Evolutionary conservation across 768 basidiomycete species (phyloP).

Genomic region (Amanita polypyramis): DNA sequence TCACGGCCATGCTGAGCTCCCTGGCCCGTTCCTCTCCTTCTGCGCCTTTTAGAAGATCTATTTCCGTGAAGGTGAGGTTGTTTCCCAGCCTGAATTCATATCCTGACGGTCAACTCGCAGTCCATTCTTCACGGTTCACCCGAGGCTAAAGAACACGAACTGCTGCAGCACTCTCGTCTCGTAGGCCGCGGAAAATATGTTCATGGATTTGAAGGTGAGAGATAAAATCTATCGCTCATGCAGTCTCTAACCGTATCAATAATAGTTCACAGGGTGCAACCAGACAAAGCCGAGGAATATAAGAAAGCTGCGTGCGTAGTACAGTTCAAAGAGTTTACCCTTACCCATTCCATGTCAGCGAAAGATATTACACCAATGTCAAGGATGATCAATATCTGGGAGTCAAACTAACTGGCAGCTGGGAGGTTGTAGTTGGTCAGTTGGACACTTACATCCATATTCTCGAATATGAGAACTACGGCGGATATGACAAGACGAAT

Average conservation of each 20-base stretch:
- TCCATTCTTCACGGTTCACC: conserved; percentile 89
- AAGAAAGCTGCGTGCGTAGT: conserved; percentile 72
- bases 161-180: conserved; percentile 75
- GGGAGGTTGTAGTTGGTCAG: conserved; percentile 86
- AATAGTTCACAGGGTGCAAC: conserved; percentile 79
- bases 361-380: conserved; percentile 76
- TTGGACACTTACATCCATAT: conserved; percentile 78
- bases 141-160: conserved; percentile 73
- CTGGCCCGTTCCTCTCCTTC: conserved; percentile 18
- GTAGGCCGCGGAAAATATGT: conserved; percentile 93
- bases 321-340: not conserved
- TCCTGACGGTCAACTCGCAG: conserved; percentile 29
- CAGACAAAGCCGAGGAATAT: conserved; percentile 73
- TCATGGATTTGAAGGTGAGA: conserved; percentile 80
- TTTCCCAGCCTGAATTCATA: conserved; percentile 10
- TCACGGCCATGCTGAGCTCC: conserved; percentile 21
- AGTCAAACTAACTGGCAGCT: conserved; percentile 87
- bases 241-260: not conserved
- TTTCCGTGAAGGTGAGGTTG: conserved; percentile 51
- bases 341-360: conserved; percentile 31
- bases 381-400: conserved; percentile 62
- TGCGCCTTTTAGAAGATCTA: conserved; percentile 31
- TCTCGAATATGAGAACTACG: conserved; percentile 91
- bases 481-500: conserved; percentile 74
- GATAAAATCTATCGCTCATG: not conserved